These are phyloP conservation scores for Tarenaya hassleriana DNA, from an alignment of 345 rosid species.

Conservation along the genomic window DNA sequence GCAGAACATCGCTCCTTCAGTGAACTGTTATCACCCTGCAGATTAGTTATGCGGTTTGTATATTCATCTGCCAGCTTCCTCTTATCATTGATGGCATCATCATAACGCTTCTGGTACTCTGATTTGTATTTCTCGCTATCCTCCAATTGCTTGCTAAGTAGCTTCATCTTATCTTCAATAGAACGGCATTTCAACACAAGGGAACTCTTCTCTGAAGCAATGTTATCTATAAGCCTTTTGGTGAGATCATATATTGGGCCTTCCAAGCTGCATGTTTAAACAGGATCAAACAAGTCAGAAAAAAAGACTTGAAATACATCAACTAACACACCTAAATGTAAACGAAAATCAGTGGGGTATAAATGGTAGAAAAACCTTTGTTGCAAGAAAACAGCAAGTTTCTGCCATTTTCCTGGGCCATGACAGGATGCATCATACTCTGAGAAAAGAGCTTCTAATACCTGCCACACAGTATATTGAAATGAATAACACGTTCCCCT, in stretches of 20 bases:
- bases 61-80: slow-evolving; percentile 64
- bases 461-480: slow-evolving; percentile 46
- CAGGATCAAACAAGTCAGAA: background rate
- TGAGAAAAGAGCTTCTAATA: slow-evolving; percentile 65
- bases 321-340: slow-evolving; percentile 3
- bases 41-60: slow-evolving; percentile 55
- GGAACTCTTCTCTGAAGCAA: slow-evolving; percentile 53
- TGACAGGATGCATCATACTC: slow-evolving; percentile 72
- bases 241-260: slow-evolving; percentile 74
- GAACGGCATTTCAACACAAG: slow-evolving; percentile 32
- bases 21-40: slow-evolving; percentile 69
- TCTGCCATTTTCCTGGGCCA: slow-evolving; percentile 95
- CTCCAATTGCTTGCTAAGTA: slow-evolving; percentile 41
- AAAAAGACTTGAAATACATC: background rate
- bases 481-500: too few species aligned
- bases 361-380: slow-evolving; percentile 52
- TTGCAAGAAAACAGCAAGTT: slow-evolving; percentile 71
- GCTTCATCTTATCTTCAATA: slow-evolving; percentile 29
- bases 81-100: slow-evolving; percentile 39
- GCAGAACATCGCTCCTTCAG: slow-evolving; percentile 78
- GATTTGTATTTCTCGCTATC: slow-evolving; percentile 35
- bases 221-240: slow-evolving; percentile 66
- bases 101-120: slow-evolving; percentile 35
- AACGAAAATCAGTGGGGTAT: background rate
- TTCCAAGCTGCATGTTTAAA: slow-evolving; percentile 61